phyloP scores from a whole-genome alignment of 129 eudicot species.

The Flaveria linearis region DNA sequence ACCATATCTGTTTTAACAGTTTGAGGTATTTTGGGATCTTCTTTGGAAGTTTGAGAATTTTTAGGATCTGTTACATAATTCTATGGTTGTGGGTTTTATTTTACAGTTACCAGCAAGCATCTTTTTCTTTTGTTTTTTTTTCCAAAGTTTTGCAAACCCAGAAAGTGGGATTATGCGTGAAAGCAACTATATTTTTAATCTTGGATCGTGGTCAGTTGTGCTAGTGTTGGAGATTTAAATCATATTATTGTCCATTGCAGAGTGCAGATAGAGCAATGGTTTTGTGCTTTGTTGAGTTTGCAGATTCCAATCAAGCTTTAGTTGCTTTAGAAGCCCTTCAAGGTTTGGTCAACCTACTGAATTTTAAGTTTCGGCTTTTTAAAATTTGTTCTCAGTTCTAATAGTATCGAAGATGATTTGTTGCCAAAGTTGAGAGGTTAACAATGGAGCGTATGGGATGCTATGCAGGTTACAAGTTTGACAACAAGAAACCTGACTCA shows the following conservation, averaged over 20 bases:
- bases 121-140: background rate
- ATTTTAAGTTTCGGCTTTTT: background rate
- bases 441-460: conserved; percentile 9
- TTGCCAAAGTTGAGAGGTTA: background rate
- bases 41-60: background rate
- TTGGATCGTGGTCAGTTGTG: background rate
- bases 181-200: background rate
- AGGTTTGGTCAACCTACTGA: conserved; percentile 44
- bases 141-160: background rate
- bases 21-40: background rate
- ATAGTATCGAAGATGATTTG: background rate
- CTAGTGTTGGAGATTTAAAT: conserved; percentile 20
- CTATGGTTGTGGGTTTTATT: background rate
- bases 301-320: conserved; percentile 75
- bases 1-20: background rate
- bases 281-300: conserved; percentile 88
- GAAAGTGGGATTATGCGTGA: background rate
- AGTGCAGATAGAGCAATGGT: conserved; percentile 77
- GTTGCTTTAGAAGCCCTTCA: conserved; percentile 94
- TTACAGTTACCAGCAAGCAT: background rate
- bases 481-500: conserved; percentile 76
- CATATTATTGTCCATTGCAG: conserved; percentile 43
- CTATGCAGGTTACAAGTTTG: conserved; percentile 85
- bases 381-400: background rate
- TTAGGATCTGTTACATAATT: background rate